Evolutionary conservation across 2,329 filamentous ascomycete species (phyloP), one percentile per base, ranked within the genome.

Genomic region (Calonectria pseudoreteaudii): DNA sequence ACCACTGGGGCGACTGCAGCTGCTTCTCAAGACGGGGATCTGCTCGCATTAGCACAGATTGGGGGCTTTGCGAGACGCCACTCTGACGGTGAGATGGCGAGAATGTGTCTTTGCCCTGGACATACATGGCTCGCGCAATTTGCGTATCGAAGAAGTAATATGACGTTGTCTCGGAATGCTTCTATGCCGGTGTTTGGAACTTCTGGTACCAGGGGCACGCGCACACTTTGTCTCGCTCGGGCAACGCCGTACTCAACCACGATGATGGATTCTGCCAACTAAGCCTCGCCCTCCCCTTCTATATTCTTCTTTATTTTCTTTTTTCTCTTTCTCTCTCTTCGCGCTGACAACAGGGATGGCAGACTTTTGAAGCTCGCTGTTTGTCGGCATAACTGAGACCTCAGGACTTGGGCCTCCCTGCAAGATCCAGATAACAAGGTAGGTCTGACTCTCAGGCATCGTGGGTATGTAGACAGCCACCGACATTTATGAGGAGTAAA

Each of bases 81-180:
- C 74, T 70, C 62, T 74, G 71, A 75, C 74, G 74, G 71, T 76
- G 75, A 67, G 65, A 69, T 60, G 66, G 8, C 20, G 28, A 53
- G 47, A 64, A 65, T 58, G 36, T 49, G 56, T 38, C 72, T 47
- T 10, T 65, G 28, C n/a, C 28, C 28, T 28, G 50, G 53, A 62
- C 31, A 71, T 56, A 66, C 62, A 71, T 68, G 67, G 71, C 66
- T 52, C 60, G 60, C 71, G 74, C 74, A 75, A 74, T 75, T 66
- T 70, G 58, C 49, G 52, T 65, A 52, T 30, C 26, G 20, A 66
- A 66, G 68, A 74, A 72, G 69, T 66, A 75, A 72, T 66, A 52
- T 53, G 71, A 64, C 56, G 53, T 56, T 56, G 66, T 72, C 70
- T 66, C 36, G 53, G 44, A 49, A 66, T 65, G 28, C 50, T 53